Conservation (phyloP, 179 eudicot species). For the Vitellaria paradoxa region DNA sequence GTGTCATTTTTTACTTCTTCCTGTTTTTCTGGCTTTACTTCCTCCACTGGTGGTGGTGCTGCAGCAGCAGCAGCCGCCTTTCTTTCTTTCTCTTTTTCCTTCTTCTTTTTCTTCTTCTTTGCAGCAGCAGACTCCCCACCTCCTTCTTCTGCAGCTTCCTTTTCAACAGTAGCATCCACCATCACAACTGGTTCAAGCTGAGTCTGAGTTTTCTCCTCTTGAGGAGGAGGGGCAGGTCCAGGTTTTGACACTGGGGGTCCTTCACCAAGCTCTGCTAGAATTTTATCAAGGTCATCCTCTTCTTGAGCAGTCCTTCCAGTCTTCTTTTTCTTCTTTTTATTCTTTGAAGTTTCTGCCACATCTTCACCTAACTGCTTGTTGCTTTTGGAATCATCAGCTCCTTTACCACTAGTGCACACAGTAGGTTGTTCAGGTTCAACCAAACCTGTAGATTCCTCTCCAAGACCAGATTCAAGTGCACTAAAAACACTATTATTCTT, state of each 20-base stretch:
- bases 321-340: slow-evolving; percentile 88
- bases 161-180: slow-evolving; percentile 41
- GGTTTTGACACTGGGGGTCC: slow-evolving; percentile 45
- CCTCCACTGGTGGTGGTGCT: neutral
- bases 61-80: slow-evolving; percentile 53
- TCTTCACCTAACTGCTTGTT: slow-evolving; percentile 31
- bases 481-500: slow-evolving; percentile 39
- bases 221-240: slow-evolving; percentile 33
- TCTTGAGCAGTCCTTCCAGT: slow-evolving; percentile 77
- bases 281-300: slow-evolving; percentile 81
- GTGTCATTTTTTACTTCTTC: slow-evolving; percentile 53
- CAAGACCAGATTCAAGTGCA: slow-evolving; percentile 32
- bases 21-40: slow-evolving; percentile 31
- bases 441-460: slow-evolving; percentile 25
- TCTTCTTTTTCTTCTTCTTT: slow-evolving; percentile 80
- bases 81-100: slow-evolving; percentile 68
- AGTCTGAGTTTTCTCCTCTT: slow-evolving; percentile 37
- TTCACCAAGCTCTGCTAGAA: slow-evolving; percentile 85
- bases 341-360: slow-evolving; percentile 60
- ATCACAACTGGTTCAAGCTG: slow-evolving; percentile 36
- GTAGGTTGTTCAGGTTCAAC: slow-evolving; percentile 22
- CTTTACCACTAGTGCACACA: slow-evolving; percentile 17
- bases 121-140: slow-evolving; percentile 75
- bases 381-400: slow-evolving; percentile 25
- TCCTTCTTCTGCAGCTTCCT: slow-evolving; percentile 62